phyloP scores from a whole-genome alignment of 2,329 filamentous ascomycete species.

The Lasiodiplodia theobromae region DNA sequence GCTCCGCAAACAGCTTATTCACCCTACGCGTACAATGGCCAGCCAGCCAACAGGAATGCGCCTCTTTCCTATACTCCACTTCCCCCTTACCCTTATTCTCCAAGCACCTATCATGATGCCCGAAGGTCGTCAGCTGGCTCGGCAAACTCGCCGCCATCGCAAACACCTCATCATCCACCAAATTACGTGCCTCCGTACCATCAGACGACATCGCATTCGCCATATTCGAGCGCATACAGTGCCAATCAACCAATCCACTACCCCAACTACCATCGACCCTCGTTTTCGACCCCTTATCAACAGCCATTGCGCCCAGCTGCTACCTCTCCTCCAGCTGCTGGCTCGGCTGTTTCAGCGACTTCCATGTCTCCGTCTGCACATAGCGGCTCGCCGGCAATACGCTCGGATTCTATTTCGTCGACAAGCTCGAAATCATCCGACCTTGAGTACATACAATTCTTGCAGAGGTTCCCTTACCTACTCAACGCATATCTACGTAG shows the following conservation, averaged over 20 bases:
- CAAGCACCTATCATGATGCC: background rate
- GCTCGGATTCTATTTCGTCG: constrained; percentile 16
- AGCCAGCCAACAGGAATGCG: constrained; percentile 14
- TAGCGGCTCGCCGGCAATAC: constrained; percentile 2
- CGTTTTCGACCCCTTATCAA: constrained; percentile 11
- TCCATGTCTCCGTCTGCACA: constrained; percentile 21
- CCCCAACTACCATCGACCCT: constrained; percentile 23
- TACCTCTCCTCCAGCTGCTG: constrained; percentile 1
- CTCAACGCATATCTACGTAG: constrained; percentile 53
- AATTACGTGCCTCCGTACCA: constrained; percentile 21
- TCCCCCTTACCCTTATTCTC: constrained; percentile 23
- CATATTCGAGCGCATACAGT: background rate
- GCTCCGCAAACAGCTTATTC: background rate
- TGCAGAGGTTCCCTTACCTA: constrained; percentile 55
- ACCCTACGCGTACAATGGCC: background rate
- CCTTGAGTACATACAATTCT: constrained; percentile 50
- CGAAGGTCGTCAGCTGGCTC: constrained; percentile 13
- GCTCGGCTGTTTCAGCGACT: constrained; percentile 3
- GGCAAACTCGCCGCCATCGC: background rate
- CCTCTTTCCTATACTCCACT: constrained; percentile 1
- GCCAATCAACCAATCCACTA: constrained; percentile 13
- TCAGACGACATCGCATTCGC: constrained; percentile 12
- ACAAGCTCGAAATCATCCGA: constrained; percentile 13
- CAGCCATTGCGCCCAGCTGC: background rate
- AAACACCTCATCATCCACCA: background rate